Evolutionary conservation across 257 asterid species (phyloP), one percentile per base, ranked within the genome.

Genomic region (Forsythia viridissima): DNA sequence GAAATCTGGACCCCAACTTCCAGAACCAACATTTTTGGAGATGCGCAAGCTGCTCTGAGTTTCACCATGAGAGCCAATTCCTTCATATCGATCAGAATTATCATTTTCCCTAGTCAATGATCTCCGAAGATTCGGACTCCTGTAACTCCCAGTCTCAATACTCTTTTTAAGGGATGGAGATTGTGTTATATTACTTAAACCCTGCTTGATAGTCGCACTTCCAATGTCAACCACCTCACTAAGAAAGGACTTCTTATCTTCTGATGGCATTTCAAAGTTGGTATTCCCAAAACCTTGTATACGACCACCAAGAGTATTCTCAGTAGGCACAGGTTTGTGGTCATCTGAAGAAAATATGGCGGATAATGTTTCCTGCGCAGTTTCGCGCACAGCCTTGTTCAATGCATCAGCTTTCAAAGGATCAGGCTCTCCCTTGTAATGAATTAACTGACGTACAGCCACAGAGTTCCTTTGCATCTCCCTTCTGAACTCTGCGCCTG

Each of bases 401-500:
- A 92, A 84, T 65, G 99, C 88, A 81, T 96, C 99, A 37, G 96
- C 99, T 85, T 96, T 96, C 81, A 96, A 79, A 79, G 97, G 97
- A 90, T 95, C 97, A 4, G 97, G 93, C 75, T 87, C 92, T 78
- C 99, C 99, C 84, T 87, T 93, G 86, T 96, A 93, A 91, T 93
- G 99, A 82, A 93, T 92, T 80, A 96, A 84, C 77, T 93, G 97
- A 38, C 99, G 97, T 65, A 96, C 86, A 77, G 94, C 84, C 78
- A 92, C 93, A 2, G 99, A 93, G 84, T 96, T 90, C 89, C 99
- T 88, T 80, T 96, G 99, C 97, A 96, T 96, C 90, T 96, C 99
- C 85, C 99, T 92, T 87, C 92, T 89, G 79, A 96, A 96, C 85
- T 91, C 98, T 30, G 94, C 81, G 84, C 99, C 97, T 1, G 99